Percentiles rank a stretch among this genome's conserved stretches.
Conservation (phyloP, 2,329 filamentous ascomycete species). For the Ophiostoma quercus region DNA sequence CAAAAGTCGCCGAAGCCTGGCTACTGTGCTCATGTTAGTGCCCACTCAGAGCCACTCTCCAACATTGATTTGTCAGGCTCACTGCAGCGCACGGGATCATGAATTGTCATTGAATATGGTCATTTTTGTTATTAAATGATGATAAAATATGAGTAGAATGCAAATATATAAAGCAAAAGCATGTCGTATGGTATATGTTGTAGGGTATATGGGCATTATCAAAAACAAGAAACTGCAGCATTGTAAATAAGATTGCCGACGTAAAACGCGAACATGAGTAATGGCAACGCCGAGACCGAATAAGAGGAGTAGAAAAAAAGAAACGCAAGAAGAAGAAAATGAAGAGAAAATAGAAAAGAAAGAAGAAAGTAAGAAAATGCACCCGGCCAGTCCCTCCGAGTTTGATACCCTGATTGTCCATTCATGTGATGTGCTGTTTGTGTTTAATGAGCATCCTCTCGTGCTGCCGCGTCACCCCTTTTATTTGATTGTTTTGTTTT, state of each 20-base stretch:
- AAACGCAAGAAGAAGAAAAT: neutral
- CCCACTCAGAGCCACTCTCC: neutral
- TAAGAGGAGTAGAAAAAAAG: neutral
- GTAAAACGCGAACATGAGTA: neutral
- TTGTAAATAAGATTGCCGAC: neutral
- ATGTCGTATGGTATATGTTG: neutral
- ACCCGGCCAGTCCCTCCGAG: neutral
- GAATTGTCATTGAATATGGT: neutral
- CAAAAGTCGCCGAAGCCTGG: constrained; percentile 7
- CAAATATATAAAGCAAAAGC: neutral
- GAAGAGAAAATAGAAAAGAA: neutral
- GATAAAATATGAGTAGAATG: too few relatives aligned
- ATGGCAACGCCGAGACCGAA: neutral
- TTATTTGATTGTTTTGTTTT: neutral
- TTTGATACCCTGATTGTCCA: neutral
- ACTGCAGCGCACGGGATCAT: neutral
- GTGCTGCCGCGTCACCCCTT: neutral
- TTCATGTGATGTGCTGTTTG: constrained; percentile 4
- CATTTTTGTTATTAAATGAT: neutral
- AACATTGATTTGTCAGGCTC: neutral
- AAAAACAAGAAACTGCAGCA: neutral
- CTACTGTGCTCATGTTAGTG: neutral
- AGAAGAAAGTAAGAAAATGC: neutral
- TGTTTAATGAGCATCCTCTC: neutral
- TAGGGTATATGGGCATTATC: constrained; percentile 11